phyloP scores from a whole-genome alignment of 1,284 basidiomycete species.

The Schizophyllum amplum region DNA sequence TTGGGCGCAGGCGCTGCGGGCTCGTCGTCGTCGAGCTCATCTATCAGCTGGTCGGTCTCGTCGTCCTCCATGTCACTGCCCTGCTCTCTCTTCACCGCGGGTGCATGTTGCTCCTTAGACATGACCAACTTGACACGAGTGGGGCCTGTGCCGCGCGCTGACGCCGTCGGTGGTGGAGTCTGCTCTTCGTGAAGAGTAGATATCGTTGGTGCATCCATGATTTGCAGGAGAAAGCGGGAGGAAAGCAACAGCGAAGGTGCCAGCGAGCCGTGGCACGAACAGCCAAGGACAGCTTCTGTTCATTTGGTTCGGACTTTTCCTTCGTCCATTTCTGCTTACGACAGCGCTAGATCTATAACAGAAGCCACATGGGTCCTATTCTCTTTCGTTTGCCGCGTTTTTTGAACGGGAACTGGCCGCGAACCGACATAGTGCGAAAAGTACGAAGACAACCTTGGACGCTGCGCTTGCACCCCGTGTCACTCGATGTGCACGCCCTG shows the following conservation, averaged over 20 bases:
- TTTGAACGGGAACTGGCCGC: background rate
- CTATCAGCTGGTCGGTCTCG: constrained; percentile 67
- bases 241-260: background rate
- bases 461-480: no score
- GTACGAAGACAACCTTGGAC: background rate
- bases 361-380: background rate
- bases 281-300: background rate
- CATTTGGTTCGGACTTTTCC: background rate
- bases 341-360: background rate
- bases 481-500: no score
- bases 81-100: constrained; percentile 18
- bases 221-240: background rate
- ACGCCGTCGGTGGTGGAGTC: constrained; percentile 40
- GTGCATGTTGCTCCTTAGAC: constrained; percentile 9
- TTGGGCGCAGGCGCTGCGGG: constrained; percentile 23
- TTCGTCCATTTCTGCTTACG: background rate
- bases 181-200: constrained; percentile 66
- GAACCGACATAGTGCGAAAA: background rate
- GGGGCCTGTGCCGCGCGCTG: constrained; percentile 25
- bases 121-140: constrained; percentile 45
- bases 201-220: constrained; percentile 72
- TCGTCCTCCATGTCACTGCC: constrained; percentile 51
- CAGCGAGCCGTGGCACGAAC: background rate
- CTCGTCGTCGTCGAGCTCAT: constrained; percentile 48
- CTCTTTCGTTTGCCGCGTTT: background rate